These are phyloP conservation scores for Piloderma croceum DNA, from an alignment of 768 basidiomycete species.

Conservation along the genomic window DNA sequence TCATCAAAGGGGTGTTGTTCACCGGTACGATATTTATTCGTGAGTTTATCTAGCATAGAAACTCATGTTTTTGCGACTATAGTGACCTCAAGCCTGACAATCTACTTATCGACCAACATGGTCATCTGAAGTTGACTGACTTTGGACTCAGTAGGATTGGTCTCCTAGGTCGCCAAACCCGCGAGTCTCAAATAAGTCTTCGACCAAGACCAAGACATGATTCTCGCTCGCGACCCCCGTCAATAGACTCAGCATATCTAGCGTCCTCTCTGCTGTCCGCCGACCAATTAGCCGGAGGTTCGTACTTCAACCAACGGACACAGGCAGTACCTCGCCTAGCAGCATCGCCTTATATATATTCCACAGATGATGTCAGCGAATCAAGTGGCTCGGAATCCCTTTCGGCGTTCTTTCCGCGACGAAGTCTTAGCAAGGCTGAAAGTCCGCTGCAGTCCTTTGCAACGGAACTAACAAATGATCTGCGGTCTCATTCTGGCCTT, in stretches of 20 bases:
- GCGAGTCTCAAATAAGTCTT: constrained; percentile 48
- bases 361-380: constrained; percentile 80
- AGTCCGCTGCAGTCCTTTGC: constrained; percentile 86
- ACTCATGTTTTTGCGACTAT: constrained; percentile 8
- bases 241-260: constrained; percentile 73
- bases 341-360: constrained; percentile 60
- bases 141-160: constrained; percentile 96
- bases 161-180: constrained; percentile 94
- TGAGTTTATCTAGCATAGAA: constrained; percentile 5
- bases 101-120: constrained; percentile 91
- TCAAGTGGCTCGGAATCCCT: constrained; percentile 80
- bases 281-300: constrained; percentile 55
- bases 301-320: constrained; percentile 75
- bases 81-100: constrained; percentile 99
- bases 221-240: constrained; percentile 76
- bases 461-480: constrained; percentile 75
- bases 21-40: constrained; percentile 61
- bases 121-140: constrained; percentile 96
- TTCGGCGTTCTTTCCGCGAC: constrained; percentile 48
- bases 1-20: constrained; percentile 92
- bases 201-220: constrained; percentile 49
- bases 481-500: constrained; percentile 61
- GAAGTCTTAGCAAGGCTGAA: constrained; percentile 44
- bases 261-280: constrained; percentile 67
- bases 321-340: constrained; percentile 52